Percentiles rank a stretch among this genome's conserved stretches.
Conservation (phyloP, 176 grass and related monocot species). For the Typha latifolia region DNA sequence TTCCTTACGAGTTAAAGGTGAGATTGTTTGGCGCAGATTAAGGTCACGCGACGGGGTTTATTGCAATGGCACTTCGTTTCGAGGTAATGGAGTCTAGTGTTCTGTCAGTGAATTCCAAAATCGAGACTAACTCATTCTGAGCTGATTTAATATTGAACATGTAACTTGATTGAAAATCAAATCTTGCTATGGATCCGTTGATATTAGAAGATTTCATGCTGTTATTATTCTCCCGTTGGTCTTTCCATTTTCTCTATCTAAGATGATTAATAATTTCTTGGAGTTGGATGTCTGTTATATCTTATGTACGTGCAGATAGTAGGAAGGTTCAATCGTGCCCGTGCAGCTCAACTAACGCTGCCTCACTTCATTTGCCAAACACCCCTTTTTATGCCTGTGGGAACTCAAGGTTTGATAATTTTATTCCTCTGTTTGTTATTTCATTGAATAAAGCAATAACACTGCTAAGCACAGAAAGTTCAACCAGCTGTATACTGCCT, state of each 20-base stretch:
- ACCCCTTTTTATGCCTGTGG: slow-evolving; percentile 97
- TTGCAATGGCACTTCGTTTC: slow-evolving; percentile 59
- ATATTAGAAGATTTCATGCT: too few species aligned
- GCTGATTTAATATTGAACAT: neutral
- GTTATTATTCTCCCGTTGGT: too few species aligned
- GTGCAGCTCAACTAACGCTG: slow-evolving; percentile 71
- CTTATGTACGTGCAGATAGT: slow-evolving; percentile 42
- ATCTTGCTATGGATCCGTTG: too few species aligned
- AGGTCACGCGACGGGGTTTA: neutral
- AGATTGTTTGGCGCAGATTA: neutral
- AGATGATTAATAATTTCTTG: too few species aligned
- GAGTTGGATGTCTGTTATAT: neutral
- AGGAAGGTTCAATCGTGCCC: slow-evolving; percentile 88
- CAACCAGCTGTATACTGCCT: neutral
- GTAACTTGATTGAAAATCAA: neutral
- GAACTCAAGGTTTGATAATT: slow-evolving; percentile 70
- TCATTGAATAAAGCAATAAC: slow-evolving; percentile 4
- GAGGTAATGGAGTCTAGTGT: slow-evolving; percentile 27
- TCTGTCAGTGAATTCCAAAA: neutral
- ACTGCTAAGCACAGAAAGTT: neutral
- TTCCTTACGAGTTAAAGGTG: too few species aligned
- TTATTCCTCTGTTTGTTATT: slow-evolving; percentile 2
- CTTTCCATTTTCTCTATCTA: too few species aligned
- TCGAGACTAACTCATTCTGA: neutral
- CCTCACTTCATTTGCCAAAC: slow-evolving; percentile 92